phyloP scores from a whole-genome alignment of 1,284 basidiomycete genomes.

The Uromyces viciae-fabae region DNA sequence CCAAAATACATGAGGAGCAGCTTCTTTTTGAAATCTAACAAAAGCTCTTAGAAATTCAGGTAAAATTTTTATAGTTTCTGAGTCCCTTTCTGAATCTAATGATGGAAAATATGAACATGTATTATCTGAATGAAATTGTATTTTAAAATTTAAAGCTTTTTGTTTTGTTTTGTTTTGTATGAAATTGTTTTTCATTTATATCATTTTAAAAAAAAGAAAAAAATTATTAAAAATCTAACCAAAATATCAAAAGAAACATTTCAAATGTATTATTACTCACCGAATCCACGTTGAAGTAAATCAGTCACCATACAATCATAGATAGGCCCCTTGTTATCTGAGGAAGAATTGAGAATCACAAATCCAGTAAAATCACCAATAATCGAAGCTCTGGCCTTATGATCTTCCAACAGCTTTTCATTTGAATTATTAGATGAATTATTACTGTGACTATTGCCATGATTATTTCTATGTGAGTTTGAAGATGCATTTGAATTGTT shows the following conservation, averaged over 20 bases:
- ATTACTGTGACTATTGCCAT: not conserved
- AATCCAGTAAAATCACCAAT: constrained; percentile 43
- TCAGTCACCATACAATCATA: constrained; percentile 42
- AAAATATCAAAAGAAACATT: not conserved
- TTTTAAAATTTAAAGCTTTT: constrained; percentile 39
- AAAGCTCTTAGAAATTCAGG: constrained; percentile 9
- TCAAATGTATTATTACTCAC: constrained; percentile 4
- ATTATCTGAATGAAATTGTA: constrained; percentile 36
- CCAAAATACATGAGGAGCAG: constrained; percentile 10
- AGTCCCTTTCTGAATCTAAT: constrained; percentile 28
- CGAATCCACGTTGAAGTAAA: not conserved
- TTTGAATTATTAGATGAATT: not conserved
- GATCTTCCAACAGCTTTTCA: constrained; percentile 25
- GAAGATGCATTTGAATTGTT: not conserved
- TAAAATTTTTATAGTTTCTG: constrained; percentile 17
- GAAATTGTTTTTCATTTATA: no score
- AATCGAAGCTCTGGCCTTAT: constrained; percentile 15
- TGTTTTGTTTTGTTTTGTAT: no score
- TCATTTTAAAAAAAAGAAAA: not conserved
- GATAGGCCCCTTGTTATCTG: constrained; percentile 14
- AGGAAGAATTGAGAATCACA: not conserved
- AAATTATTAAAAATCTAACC: not conserved
- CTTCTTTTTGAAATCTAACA: not conserved
- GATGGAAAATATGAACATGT: constrained; percentile 28
- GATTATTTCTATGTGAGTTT: not conserved